Conservation (phyloP, 208 protist genomes). For the Sergeia podlipaevii region DNA sequence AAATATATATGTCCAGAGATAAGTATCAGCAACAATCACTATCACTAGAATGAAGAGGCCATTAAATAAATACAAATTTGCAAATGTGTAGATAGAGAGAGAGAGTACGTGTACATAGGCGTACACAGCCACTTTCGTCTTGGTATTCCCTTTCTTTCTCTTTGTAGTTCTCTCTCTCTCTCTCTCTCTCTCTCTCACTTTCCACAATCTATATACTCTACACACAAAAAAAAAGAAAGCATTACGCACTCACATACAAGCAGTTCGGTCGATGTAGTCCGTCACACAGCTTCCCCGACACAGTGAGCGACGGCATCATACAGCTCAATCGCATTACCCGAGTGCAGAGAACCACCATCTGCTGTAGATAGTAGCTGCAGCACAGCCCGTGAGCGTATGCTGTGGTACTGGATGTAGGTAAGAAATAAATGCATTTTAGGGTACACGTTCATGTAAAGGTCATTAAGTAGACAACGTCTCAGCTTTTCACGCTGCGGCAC, state of each 20-base stretch:
- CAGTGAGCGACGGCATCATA: conserved; percentile 55
- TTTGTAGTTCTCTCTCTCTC: background rate
- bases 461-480: conserved; percentile 54
- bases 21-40: too few species aligned
- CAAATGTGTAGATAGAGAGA: too few species aligned
- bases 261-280: conserved; percentile 5
- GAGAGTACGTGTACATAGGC: too few species aligned
- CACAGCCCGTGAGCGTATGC: conserved; percentile 25
- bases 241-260: background rate
- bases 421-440: conserved; percentile 60
- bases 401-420: conserved; percentile 43
- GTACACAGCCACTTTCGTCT: too few species aligned
- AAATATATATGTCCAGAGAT: too few species aligned
- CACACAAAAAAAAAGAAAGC: background rate
- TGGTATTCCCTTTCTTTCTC: too few species aligned
- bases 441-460: conserved; percentile 74
- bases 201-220: background rate
- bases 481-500: conserved; percentile 36
- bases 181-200: background rate
- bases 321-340: conserved; percentile 53
- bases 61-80: too few species aligned
- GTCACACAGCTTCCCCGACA: conserved; percentile 10
- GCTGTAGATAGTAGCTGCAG: conserved; percentile 39
- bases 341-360: conserved; percentile 35
- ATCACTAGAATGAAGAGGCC: too few species aligned